A percentile compares a stretch with the other conserved stretches of the same genome.
Evolutionary conservation across 495 filamentous ascomycete species (phyloP).

Genomic region (Neurospora sp.): DNA sequence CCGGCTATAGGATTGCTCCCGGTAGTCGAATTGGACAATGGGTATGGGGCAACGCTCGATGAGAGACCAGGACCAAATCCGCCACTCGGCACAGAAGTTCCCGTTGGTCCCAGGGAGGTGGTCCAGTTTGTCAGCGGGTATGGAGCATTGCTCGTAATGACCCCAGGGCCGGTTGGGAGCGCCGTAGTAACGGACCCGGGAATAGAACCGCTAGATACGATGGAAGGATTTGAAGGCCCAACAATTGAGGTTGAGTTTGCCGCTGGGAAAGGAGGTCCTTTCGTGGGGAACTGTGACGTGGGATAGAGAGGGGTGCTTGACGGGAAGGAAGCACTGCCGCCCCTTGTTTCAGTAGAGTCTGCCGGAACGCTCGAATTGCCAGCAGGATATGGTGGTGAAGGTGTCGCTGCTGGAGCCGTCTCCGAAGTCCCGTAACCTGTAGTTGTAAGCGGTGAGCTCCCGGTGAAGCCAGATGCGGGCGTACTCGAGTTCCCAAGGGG

Average conservation of each 20-base stretch:
- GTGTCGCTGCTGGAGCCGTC: neutral
- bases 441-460: neutral
- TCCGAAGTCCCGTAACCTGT: neutral
- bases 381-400: conserved; percentile 1
- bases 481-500: conserved; percentile 5
- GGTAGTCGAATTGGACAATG: conserved; percentile 13
- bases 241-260: conserved; percentile 2
- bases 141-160: neutral
- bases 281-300: neutral
- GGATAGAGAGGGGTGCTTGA: neutral
- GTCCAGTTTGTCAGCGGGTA: conserved; percentile 2
- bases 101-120: conserved; percentile 1
- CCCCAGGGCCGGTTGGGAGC: neutral
- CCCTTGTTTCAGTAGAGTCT: neutral
- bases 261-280: conserved; percentile 3
- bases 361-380: neutral
- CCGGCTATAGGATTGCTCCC: neutral
- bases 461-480: neutral
- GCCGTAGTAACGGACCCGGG: neutral
- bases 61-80: neutral
- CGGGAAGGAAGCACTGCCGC: neutral
- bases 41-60: conserved; percentile 9
- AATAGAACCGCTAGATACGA: neutral
- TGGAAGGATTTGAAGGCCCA: neutral
- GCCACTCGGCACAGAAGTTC: neutral